Conservation (phyloP, 139 green algal species). For the Klebsormidium nitens region DNA sequence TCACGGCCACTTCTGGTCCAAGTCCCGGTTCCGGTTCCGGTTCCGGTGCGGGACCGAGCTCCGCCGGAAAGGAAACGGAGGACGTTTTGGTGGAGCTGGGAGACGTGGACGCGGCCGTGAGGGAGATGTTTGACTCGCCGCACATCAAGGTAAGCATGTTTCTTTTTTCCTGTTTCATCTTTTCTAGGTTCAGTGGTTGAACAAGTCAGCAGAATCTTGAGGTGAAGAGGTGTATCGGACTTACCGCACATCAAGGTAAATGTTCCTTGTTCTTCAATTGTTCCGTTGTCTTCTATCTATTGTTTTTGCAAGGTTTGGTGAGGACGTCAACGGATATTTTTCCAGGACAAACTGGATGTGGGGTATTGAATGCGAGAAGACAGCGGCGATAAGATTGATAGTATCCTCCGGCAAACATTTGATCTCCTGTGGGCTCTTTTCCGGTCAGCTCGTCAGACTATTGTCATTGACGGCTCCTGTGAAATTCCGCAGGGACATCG, state of each 20-base stretch:
- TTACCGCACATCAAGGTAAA: background rate
- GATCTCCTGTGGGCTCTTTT: too few relatives aligned
- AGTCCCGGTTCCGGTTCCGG: too few relatives aligned
- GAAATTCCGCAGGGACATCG: too few relatives aligned
- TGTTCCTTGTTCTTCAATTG: background rate
- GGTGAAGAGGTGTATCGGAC: background rate
- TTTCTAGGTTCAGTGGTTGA: too few relatives aligned
- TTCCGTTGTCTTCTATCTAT: background rate
- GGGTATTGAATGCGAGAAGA: too few relatives aligned
- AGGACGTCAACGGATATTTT: background rate
- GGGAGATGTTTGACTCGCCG: slow-evolving; percentile 44
- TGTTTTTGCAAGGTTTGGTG: background rate
- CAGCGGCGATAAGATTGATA: too few relatives aligned
- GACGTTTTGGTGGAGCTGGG: slow-evolving; percentile 21
- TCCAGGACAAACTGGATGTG: too few relatives aligned
- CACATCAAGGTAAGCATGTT: slow-evolving; percentile 37
- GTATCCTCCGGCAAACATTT: too few relatives aligned
- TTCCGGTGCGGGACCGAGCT: background rate
- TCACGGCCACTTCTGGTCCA: too few relatives aligned
- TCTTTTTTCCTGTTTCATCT: too few relatives aligned
- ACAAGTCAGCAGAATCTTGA: background rate
- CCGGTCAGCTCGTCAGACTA: too few relatives aligned
- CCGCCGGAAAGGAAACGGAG: slow-evolving; percentile 16
- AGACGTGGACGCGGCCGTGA: slow-evolving; percentile 43
- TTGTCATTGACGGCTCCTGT: too few relatives aligned